These are phyloP conservation scores for Botrytis fragariae DNA, from an alignment of 2,329 filamentous ascomycete species.

Conservation along the genomic window DNA sequence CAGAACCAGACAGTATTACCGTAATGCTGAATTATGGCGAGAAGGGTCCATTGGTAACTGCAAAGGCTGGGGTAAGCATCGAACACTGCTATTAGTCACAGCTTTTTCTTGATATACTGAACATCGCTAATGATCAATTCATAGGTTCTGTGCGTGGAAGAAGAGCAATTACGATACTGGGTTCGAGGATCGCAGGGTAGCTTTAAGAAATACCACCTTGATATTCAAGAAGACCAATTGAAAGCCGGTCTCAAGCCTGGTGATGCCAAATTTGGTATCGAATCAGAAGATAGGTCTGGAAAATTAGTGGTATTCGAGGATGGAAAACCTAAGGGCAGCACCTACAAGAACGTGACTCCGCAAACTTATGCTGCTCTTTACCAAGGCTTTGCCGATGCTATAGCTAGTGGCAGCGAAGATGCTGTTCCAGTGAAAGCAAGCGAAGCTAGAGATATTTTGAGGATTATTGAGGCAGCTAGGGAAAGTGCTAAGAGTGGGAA, in stretches of 20 bases:
- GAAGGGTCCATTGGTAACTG: slow-evolving; percentile 60
- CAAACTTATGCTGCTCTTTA: slow-evolving; percentile 70
- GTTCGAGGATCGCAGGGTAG: slow-evolving; percentile 70
- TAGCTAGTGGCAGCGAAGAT: slow-evolving; percentile 47
- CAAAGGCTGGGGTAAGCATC: slow-evolving; percentile 55
- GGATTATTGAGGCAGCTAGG: slow-evolving; percentile 54
- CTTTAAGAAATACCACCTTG: slow-evolving; percentile 69
- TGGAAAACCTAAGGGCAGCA: slow-evolving; percentile 46
- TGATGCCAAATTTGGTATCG: slow-evolving; percentile 63
- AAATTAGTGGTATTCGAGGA: slow-evolving; percentile 54
- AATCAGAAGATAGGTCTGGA: slow-evolving; percentile 57
- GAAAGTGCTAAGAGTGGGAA: slow-evolving; percentile 52
- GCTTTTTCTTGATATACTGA: not conserved
- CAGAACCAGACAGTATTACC: slow-evolving; percentile 57
- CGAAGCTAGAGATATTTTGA: slow-evolving; percentile 53
- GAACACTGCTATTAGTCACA: not conserved
- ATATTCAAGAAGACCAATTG: slow-evolving; percentile 74
- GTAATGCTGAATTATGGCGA: slow-evolving; percentile 64
- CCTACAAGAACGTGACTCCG: slow-evolving; percentile 59
- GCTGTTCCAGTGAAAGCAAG: slow-evolving; percentile 53
- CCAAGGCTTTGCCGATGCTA: slow-evolving; percentile 49
- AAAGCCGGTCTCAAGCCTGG: slow-evolving; percentile 59
- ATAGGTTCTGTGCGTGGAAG: slow-evolving; percentile 62
- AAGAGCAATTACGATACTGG: slow-evolving; percentile 72
- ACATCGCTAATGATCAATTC: not conserved